Conservation (phyloP, 2,329 filamentous ascomycete genomes). For the Apiospora kogelbergensis region DNA sequence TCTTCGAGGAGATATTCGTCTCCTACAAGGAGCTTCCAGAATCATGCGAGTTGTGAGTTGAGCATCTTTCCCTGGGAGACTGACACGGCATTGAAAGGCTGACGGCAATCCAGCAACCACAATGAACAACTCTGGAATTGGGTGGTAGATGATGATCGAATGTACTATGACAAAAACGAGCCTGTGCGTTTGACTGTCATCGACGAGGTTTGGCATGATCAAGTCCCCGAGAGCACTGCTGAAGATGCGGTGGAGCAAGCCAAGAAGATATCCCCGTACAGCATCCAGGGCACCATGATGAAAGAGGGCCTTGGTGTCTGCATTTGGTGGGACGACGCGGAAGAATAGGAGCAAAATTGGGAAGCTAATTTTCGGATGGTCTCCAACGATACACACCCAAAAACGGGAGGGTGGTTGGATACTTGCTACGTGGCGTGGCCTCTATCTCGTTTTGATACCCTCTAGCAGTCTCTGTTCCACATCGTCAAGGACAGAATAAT, state of each 20-base stretch:
- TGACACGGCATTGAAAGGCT: slow-evolving; percentile 23
- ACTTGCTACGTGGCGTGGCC: slow-evolving; percentile 2
- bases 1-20: slow-evolving; percentile 91
- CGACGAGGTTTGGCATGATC: slow-evolving; percentile 88
- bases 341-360: background rate
- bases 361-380: background rate
- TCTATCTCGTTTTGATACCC: slow-evolving; percentile 42
- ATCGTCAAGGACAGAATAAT: slow-evolving; percentile 86
- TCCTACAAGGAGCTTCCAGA: slow-evolving; percentile 72
- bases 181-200: slow-evolving; percentile 84
- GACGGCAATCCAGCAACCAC: slow-evolving; percentile 56
- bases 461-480: slow-evolving; percentile 82
- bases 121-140: slow-evolving; percentile 83
- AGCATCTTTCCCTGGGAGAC: background rate
- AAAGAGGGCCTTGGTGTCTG: slow-evolving; percentile 61
- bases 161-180: slow-evolving; percentile 90
- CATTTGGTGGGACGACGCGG: slow-evolving; percentile 59
- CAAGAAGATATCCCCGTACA: slow-evolving; percentile 66
- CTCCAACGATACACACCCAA: background rate
- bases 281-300: slow-evolving; percentile 65
- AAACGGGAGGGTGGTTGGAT: background rate
- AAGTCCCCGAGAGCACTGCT: slow-evolving; percentile 68
- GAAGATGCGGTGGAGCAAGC: slow-evolving; percentile 56
- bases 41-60: slow-evolving; percentile 70
- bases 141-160: slow-evolving; percentile 69